Evolutionary conservation across 129 eudicot species (phyloP).

Genomic region (Tanacetum coccineum): DNA sequence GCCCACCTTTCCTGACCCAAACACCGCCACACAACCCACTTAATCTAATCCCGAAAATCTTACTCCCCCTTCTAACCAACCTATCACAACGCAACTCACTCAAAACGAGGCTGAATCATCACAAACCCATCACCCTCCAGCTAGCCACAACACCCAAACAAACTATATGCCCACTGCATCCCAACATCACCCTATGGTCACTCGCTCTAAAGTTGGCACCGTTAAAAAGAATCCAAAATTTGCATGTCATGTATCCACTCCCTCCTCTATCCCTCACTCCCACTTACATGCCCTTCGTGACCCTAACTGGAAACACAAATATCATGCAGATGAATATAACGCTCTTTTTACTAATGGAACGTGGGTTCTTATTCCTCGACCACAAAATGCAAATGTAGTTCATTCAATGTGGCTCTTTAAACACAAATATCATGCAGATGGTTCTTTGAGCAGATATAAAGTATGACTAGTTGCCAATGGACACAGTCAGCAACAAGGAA

Average conservation of each 20-base stretch:
- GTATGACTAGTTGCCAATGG: background rate
- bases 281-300: background rate
- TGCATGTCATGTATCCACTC: background rate
- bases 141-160: too few species aligned
- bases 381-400: background rate
- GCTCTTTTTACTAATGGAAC: background rate
- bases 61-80: background rate
- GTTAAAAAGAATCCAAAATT: background rate
- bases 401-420: background rate
- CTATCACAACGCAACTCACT: too few species aligned
- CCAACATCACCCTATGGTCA: background rate
- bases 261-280: background rate
- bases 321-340: background rate
- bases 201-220: background rate
- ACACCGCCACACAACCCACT: background rate
- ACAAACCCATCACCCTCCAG: too few species aligned
- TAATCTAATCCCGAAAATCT: background rate
- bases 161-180: too few species aligned
- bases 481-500: background rate
- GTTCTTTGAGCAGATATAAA: background rate
- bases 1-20: too few species aligned
- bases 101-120: too few species aligned
- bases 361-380: background rate
- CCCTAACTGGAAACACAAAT: background rate
- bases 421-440: background rate